A percentile compares a stretch with the other conserved stretches of the same genome.
phyloP scores from a whole-genome alignment of 2,329 filamentous ascomycete species.

The Zymoseptoria crescenta region DNA sequence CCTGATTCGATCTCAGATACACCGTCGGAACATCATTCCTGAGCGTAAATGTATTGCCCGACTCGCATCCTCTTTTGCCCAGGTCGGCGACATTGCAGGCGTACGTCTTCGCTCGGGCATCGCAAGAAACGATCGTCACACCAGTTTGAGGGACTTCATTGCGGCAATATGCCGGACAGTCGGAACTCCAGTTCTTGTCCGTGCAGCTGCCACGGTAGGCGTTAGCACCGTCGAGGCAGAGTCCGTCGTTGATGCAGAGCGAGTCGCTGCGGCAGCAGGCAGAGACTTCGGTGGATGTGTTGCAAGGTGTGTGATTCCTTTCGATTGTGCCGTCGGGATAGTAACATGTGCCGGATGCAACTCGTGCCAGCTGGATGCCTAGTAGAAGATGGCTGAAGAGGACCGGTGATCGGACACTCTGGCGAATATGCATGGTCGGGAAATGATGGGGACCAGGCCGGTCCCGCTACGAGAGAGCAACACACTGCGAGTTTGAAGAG shows the following conservation, averaged over 20 bases:
- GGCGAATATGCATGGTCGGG: background rate
- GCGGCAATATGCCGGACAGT: background rate
- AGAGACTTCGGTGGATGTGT: background rate
- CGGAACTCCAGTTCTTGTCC: background rate
- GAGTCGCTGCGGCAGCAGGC: slow-evolving; percentile 1
- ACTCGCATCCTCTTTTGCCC: background rate
- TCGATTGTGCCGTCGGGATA: background rate
- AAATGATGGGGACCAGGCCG: background rate
- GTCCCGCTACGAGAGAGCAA: background rate
- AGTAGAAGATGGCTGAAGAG: background rate
- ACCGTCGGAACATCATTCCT: background rate
- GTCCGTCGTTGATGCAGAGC: slow-evolving; percentile 6
- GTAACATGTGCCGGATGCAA: background rate
- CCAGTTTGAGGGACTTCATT: background rate
- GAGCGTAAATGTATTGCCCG: background rate
- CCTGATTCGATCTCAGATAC: background rate
- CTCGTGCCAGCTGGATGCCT: background rate
- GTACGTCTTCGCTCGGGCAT: background rate
- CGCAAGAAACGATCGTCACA: background rate
- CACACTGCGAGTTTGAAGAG: background rate
- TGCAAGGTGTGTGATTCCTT: background rate
- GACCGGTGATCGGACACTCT: too few relatives aligned
- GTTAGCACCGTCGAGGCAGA: slow-evolving; percentile 4
- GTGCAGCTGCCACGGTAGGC: background rate
- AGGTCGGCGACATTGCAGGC: background rate